Percentiles rank a stretch among this genome's conserved stretches.
Evolutionary conservation across 257 asterid species (phyloP).

Genomic region (Anisodus tanguticus): DNA sequence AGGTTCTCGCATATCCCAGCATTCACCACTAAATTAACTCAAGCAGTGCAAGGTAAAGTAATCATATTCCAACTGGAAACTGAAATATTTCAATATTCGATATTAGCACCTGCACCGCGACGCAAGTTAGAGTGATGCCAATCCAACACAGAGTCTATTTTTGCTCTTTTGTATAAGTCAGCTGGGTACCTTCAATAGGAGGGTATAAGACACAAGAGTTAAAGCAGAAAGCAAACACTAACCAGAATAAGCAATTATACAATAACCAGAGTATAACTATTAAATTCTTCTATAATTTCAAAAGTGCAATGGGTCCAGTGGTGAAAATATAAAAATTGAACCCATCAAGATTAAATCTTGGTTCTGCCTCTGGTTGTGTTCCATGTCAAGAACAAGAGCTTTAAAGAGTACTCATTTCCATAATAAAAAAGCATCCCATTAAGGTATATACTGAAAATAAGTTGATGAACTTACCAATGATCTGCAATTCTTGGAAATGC

Average conservation of each 20-base stretch:
- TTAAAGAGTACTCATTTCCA: background rate
- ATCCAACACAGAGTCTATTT: constrained; percentile 81
- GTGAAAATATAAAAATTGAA: background rate
- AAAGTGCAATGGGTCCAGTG: background rate
- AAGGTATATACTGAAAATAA: background rate
- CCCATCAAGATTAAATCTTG: background rate
- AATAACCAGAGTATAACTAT: background rate
- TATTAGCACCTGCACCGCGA: constrained; percentile 71
- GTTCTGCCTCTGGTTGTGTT: background rate
- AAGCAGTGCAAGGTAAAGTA: background rate
- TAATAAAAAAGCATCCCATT: background rate
- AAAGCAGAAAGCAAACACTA: constrained; percentile 15
- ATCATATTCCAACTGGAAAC: background rate
- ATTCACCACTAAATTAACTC: constrained; percentile 7
- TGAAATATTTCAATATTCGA: constrained; percentile 3
- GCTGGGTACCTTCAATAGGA: constrained; percentile 75
- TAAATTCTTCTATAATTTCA: background rate
- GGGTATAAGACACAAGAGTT: background rate
- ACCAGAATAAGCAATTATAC: background rate
- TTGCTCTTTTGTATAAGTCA: constrained; percentile 75
- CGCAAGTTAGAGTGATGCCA: constrained; percentile 94
- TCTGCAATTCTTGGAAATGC: constrained; percentile 91
- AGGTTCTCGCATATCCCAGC: background rate
- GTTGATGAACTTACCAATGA: constrained; percentile 75
- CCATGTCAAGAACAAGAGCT: background rate